Evolutionary conservation across 495 filamentous ascomycete genomes (phyloP).

Genomic region (Penicillium arizonense): DNA sequence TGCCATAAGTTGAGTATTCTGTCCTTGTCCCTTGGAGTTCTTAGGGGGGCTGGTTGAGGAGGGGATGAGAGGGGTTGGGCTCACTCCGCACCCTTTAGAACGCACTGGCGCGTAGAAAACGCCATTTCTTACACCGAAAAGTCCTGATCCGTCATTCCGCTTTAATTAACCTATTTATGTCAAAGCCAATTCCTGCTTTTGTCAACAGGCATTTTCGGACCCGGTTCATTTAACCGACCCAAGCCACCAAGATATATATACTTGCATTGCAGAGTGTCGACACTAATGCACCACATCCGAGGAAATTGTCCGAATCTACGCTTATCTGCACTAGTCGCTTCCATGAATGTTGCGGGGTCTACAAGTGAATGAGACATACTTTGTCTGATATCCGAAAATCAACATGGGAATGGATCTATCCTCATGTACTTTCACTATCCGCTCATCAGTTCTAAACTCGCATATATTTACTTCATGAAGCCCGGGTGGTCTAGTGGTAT

Average conservation of each 20-base stretch:
- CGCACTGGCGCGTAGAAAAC: slow-evolving; percentile 10
- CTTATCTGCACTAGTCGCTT: not conserved
- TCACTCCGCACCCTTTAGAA: slow-evolving; percentile 1
- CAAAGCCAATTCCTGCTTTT: not conserved
- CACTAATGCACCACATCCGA: not conserved
- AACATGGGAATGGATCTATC: not conserved
- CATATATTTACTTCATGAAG: slow-evolving; percentile 1
- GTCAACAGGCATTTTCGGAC: not conserved
- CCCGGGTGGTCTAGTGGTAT: slow-evolving; percentile 45
- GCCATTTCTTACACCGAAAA: slow-evolving; percentile 7
- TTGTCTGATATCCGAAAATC: not conserved
- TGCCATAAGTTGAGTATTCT: not conserved
- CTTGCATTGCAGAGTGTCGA: not conserved
- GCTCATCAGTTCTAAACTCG: not conserved
- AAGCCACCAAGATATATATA: slow-evolving; percentile 1
- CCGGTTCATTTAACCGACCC: not conserved
- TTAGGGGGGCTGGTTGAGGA: slow-evolving; percentile 5
- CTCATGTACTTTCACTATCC: not conserved
- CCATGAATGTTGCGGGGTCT: not conserved
- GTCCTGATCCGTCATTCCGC: not conserved
- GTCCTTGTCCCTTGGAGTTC: not conserved
- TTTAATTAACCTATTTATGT: not conserved
- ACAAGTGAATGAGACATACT: too few relatives aligned
- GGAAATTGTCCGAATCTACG: not conserved
- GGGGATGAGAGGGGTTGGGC: not conserved